Evolutionary conservation across 176 grass and related monocot species (phyloP), one percentile per base, ranked within the genome.

Genomic region (Zoysia pacifica): DNA sequence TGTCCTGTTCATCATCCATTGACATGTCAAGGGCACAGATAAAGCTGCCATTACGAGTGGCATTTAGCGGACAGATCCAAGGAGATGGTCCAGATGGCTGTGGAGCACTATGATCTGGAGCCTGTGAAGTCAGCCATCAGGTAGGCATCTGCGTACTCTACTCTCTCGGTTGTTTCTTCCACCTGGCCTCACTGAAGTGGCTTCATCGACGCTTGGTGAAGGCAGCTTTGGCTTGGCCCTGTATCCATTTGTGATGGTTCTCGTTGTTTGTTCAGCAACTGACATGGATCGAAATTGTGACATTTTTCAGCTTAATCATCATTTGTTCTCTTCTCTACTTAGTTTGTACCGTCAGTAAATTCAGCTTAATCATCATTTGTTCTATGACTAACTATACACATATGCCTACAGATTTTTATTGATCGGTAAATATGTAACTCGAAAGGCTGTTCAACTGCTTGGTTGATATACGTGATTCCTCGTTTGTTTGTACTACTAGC

Each of bases 101-200:
- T 12, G 62, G 63, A 82, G 78, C 87, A 89, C 87, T 78, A 85
- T 89, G 73, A 73, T 62, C 73, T 82, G 82, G 81, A 65, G 67
- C 18, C 65, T 81, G 77, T 81, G 82, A 72, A 89, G 87, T 86
- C 78, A 86, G 78, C 78, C 87, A 82, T 85, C 72, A 85, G 81
- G 35, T 68, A 54, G 58, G 46, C 54, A 51, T 73, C 81, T 69
- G 79, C 40, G 79, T 77, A 87, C 56, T 62, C 28, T 58, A 55
- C 15, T 55, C 53, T 51, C 56, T 42, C 39, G 65, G 72, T 72
- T 48, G 74, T 74, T 84, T 81, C 81, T 80, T 20, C 66, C 69
- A 53, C 53, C 67, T 74, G 70, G 44, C 67, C 58, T 79, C 76
- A 73, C 50, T 67, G 71, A 35, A 50, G 56, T 51, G 58, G 56